These are phyloP conservation scores for Ustilago trichophora DNA, from an alignment of 1,284 basidiomycete species.

Conservation along the genomic window DNA sequence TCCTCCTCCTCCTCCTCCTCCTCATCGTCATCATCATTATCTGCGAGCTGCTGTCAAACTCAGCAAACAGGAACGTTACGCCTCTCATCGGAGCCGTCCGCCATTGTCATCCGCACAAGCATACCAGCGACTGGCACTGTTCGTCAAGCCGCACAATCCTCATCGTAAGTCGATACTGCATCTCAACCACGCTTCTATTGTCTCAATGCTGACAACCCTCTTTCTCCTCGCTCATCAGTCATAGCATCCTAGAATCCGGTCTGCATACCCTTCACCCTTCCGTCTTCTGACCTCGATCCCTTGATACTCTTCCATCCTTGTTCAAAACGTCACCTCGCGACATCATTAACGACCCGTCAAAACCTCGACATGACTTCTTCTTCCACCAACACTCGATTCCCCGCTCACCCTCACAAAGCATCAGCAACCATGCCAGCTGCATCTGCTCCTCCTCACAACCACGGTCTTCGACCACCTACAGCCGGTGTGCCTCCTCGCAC, in stretches of 20 bases:
- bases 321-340: too few relatives aligned
- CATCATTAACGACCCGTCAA: too few relatives aligned
- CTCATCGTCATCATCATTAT: neutral
- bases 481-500: constrained; percentile 16
- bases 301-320: too few relatives aligned
- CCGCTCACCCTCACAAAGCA: constrained; percentile 28
- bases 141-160: constrained; percentile 4
- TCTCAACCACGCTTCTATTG: too few relatives aligned
- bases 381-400: constrained; percentile 18
- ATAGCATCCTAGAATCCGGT: constrained; percentile 14
- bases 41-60: neutral
- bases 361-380: constrained; percentile 32
- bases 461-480: constrained; percentile 27
- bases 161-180: constrained; percentile 6
- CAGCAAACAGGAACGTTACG: too few relatives aligned
- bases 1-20: neutral
- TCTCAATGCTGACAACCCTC: constrained; percentile 5
- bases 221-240: neutral
- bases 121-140: constrained; percentile 17
- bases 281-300: too few relatives aligned
- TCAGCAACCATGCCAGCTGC: constrained; percentile 20
- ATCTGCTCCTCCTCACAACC: constrained; percentile 6
- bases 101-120: constrained; percentile 4
- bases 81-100: too few relatives aligned
- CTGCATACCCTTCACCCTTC: constrained; percentile 11